These are phyloP conservation scores for Periconia sp. DNA, from an alignment of 2,329 filamentous ascomycete genomes.

Conservation along the genomic window DNA sequence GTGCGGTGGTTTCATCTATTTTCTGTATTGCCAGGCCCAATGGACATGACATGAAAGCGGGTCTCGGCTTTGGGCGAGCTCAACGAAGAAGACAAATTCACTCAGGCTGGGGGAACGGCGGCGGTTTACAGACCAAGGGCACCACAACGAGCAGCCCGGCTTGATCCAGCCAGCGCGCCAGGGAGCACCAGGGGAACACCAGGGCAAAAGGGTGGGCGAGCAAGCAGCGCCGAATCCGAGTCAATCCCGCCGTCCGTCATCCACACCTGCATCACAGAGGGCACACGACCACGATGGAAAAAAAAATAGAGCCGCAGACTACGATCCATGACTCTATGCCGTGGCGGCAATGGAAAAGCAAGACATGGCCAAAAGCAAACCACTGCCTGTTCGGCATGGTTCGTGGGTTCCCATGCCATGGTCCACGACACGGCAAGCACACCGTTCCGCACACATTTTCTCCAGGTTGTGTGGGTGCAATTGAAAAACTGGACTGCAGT, in stretches of 20 bases:
- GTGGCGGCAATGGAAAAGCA: background rate
- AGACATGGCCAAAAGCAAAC: no score
- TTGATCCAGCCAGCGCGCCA: no score
- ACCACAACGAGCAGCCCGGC: no score
- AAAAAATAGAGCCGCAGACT: slow-evolving; percentile 1
- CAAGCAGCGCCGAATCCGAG: background rate
- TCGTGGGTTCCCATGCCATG: no score
- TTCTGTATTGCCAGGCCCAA: slow-evolving; percentile 3
- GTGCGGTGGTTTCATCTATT: background rate
- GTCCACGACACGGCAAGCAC: background rate
- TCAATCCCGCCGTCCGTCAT: slow-evolving; percentile 12
- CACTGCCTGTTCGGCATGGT: background rate
- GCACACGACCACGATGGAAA: slow-evolving; percentile 30
- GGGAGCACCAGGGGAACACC: no score
- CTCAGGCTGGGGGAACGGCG: slow-evolving; percentile 11
- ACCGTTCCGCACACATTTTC: slow-evolving; percentile 4
- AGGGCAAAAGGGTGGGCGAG: no score
- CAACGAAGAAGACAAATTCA: background rate
- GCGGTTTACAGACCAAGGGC: slow-evolving; percentile 20
- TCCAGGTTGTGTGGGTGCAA: slow-evolving; percentile 27
- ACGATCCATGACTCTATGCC: background rate
- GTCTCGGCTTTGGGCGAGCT: slow-evolving; percentile 16
- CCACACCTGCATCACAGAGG: slow-evolving; percentile 4
- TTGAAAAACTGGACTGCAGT: slow-evolving; percentile 23
- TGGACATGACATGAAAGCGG: background rate